Percentiles rank a stretch among this genome's conserved stretches.
phyloP scores from a whole-genome alignment of 148 eudicot species.

The Chenopodium berlandieri region DNA sequence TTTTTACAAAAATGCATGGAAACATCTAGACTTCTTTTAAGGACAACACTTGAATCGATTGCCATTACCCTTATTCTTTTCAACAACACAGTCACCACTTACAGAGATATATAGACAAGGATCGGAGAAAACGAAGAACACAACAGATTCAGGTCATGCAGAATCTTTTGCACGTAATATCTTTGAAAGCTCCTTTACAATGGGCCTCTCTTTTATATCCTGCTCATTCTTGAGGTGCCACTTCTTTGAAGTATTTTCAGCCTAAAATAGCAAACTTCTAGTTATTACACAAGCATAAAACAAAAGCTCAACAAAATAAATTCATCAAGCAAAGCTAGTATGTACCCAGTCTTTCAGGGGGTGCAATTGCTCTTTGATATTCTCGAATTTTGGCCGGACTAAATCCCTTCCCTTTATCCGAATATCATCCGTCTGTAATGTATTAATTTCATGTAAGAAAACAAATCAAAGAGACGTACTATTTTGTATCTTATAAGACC shows the following conservation, averaged over 20 bases:
- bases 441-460: neutral
- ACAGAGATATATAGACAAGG: neutral
- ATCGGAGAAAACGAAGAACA: neutral
- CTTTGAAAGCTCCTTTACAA: constrained; percentile 73
- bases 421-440: constrained; percentile 54
- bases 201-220: constrained; percentile 52
- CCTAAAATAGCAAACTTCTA: constrained; percentile 39
- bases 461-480: neutral
- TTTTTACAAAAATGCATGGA: neutral
- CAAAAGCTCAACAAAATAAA: neutral
- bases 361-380: constrained; percentile 49
- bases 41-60: neutral
- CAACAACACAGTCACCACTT: neutral
- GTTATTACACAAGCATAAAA: constrained; percentile 8
- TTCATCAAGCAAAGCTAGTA: neutral
- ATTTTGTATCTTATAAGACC: neutral
- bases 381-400: constrained; percentile 52
- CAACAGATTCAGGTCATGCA: constrained; percentile 17
- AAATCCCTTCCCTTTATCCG: constrained; percentile 61
- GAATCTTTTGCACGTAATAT: constrained; percentile 47
- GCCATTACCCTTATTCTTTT: neutral
- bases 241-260: constrained; percentile 60
- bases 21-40: neutral
- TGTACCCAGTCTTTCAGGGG: constrained; percentile 75
- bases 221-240: constrained; percentile 67